A percentile compares a stretch with the other conserved stretches of the same genome.
Conservation (phyloP, 202 grass and related monocot species). For the Cymbopogon flexuosus region DNA sequence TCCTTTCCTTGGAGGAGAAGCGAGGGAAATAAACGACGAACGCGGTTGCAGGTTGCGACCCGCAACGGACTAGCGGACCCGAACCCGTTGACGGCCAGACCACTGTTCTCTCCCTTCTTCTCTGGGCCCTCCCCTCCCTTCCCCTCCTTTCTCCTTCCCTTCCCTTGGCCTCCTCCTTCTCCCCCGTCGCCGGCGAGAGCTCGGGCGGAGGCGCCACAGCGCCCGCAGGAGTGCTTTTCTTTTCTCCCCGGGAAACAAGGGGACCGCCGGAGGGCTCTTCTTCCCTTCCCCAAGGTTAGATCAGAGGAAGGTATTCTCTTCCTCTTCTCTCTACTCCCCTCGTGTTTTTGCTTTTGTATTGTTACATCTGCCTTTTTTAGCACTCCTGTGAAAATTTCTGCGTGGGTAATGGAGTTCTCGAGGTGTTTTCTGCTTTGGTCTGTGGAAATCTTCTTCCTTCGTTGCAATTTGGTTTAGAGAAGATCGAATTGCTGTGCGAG, state of each 20-base stretch:
- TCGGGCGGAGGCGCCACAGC: background rate
- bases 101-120: background rate
- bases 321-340: background rate
- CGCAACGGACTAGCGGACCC: slow-evolving; percentile 4
- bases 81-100: slow-evolving; percentile 2
- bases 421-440: background rate
- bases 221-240: background rate
- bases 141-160: background rate
- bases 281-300: slow-evolving; percentile 25
- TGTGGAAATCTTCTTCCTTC: background rate
- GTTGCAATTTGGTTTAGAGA: background rate
- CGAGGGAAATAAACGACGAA: background rate
- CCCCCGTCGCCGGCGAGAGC: slow-evolving; percentile 38
- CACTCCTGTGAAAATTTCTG: background rate
- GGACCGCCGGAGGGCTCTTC: background rate
- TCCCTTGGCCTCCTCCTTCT: background rate
- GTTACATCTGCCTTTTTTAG: background rate
- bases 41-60: slow-evolving; percentile 27
- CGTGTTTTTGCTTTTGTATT: background rate
- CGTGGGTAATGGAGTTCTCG: background rate
- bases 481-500: background rate
- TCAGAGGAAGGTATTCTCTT: background rate
- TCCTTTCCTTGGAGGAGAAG: background rate
- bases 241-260: background rate
- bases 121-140: background rate